A percentile compares a stretch with the other conserved stretches of the same genome.
Conservation (phyloP, 495 filamentous ascomycete species). For the Aspergillus indologenus region DNA sequence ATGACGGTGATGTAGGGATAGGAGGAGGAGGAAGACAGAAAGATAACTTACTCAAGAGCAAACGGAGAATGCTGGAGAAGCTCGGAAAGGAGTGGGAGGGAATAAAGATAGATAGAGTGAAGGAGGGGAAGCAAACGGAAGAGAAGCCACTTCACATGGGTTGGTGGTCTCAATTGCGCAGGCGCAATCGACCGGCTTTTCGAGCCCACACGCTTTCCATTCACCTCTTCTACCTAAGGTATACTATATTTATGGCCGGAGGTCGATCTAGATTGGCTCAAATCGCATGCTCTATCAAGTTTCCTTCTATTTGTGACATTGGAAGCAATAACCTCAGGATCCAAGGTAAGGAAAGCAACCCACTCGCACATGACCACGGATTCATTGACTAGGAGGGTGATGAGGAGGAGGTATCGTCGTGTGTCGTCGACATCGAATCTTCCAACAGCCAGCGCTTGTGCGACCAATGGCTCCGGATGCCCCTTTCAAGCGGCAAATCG, state of each 20-base stretch:
- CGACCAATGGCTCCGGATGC: background rate
- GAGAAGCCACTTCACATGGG: conserved; percentile 2
- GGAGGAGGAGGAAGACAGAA: background rate
- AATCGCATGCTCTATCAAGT: too few relatives aligned
- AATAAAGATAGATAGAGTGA: background rate
- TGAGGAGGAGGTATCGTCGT: background rate
- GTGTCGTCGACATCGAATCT: background rate
- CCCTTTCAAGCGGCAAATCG: background rate
- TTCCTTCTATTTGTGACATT: too few relatives aligned
- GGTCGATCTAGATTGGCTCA: too few relatives aligned
- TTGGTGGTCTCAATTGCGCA: background rate
- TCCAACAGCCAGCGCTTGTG: conserved; percentile 6
- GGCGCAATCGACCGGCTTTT: background rate
- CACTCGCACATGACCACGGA: too few relatives aligned
- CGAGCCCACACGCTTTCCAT: background rate
- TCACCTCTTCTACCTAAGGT: too few relatives aligned
- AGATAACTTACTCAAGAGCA: background rate
- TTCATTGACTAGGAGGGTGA: too few relatives aligned
- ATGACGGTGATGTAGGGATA: background rate
- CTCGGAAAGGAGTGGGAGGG: background rate
- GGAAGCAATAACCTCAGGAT: too few relatives aligned
- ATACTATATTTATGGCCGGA: too few relatives aligned
- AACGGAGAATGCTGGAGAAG: background rate
- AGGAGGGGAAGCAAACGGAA: background rate
- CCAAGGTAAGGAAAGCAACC: too few relatives aligned